Evolutionary conservation across 2,329 filamentous ascomycete species (phyloP), one percentile per base, ranked within the genome.

Genomic region (Penicillium olsonii): DNA sequence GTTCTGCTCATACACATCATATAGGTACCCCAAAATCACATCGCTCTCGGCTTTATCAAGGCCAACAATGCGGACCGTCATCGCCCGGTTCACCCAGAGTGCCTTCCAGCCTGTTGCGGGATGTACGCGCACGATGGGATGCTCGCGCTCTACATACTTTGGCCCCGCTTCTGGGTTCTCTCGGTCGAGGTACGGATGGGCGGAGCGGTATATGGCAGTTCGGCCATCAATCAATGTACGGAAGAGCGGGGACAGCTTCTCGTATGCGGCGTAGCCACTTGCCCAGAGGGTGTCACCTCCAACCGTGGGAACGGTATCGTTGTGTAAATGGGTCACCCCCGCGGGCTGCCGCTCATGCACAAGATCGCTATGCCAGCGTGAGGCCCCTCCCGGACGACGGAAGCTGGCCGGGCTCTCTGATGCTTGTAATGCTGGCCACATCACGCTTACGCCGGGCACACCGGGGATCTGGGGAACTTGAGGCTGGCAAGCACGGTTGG

Each of bases 271-370:
- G 62, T 89, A 89, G 1, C 86, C 85, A 50, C 79, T 84, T 0
- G 86, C 84, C 86, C 87, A 90, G 0, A 89, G 78, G 0, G 87
- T 89, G 65, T 90, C 87, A 10, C 87, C 87, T 1, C 87, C 87
- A 0, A 83, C 64, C 0, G 75, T 75, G 0, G 85, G 84, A 0
- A 89, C 75, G 0, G 84, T 84, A 63, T 87, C 85, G 46, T 87
- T 87, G 69, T 87, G 84, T 5, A 88, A 73, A 63, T 87, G 84
- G 0, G 85, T 88, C 45, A 88, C 81, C 5, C 85, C 86, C 0
- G 87, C 84, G 1, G 87, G 86, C 48, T 89, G 85, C 27, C 76
- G 75, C 65, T 90, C 86, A 58, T 89, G 85, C 0, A 88, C 85
- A 0, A 89, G 78, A 60, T 89, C 85, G 7, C 80, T 81, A 65